These are phyloP conservation scores for Fusarium humuli DNA, from an alignment of 2,329 filamentous ascomycete genomes.

Conservation along the genomic window DNA sequence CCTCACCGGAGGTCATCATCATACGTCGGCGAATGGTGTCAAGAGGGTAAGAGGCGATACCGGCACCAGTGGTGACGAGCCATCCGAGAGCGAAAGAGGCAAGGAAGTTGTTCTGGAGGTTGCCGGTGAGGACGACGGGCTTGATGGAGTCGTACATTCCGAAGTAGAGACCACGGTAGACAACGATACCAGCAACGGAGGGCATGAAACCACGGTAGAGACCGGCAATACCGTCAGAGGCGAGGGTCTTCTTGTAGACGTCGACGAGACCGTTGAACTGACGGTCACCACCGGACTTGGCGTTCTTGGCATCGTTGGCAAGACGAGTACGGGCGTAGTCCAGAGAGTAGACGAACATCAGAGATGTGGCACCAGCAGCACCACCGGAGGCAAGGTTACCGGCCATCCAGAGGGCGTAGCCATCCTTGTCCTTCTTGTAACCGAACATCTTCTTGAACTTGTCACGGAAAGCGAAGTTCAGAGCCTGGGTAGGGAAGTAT, in stretches of 20 bases:
- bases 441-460: conserved; percentile 99
- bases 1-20: conserved; percentile 99
- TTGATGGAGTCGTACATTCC: conserved; percentile 99
- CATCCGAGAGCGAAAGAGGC: conserved; percentile 99
- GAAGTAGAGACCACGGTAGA: conserved; percentile 99
- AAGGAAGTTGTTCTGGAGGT: conserved; percentile 96
- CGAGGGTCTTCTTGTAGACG: conserved; percentile 99
- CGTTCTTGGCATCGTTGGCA: conserved; percentile 99
- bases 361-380: conserved; percentile 98
- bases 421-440: conserved; percentile 99
- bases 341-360: conserved; percentile 99
- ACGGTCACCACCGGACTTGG: conserved; percentile 95
- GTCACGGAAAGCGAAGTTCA: conserved; percentile 99
- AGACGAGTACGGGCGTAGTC: conserved; percentile 99
- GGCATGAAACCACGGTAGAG: conserved; percentile 99
- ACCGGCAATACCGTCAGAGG: conserved; percentile 98
- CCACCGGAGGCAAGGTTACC: conserved; percentile 99
- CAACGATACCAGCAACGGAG: conserved; percentile 98
- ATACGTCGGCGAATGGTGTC: conserved; percentile 99
- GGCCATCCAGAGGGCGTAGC: conserved; percentile 98
- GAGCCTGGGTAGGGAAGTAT: conserved; percentile 99
- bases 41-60: conserved; percentile 99
- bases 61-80: conserved; percentile 99
- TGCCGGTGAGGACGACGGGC: conserved; percentile 93
- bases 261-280: conserved; percentile 99